phyloP scores from a whole-genome alignment of 2,329 filamentous ascomycete genomes.

The Ceratocystis destructans region DNA sequence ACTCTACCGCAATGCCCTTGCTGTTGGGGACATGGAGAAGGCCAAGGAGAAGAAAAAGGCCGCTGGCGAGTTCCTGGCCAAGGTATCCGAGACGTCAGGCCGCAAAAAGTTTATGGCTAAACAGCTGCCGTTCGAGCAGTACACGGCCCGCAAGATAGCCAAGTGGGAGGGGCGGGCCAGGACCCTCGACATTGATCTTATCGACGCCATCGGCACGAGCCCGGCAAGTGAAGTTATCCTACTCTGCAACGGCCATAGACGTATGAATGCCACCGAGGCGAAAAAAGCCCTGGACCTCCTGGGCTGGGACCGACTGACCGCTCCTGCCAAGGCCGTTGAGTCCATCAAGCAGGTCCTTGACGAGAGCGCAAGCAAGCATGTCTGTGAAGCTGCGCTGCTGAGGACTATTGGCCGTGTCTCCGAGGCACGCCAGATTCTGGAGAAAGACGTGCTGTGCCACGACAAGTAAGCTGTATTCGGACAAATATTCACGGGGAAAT shows the following conservation, averaged over 20 bases:
- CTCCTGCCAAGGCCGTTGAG: slow-evolving; percentile 24
- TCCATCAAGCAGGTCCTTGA: slow-evolving; percentile 41
- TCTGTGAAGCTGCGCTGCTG: slow-evolving; percentile 53
- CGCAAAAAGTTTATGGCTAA: slow-evolving; percentile 83
- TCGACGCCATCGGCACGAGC: slow-evolving; percentile 67
- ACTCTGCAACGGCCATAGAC: slow-evolving; percentile 79
- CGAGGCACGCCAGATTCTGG: slow-evolving; percentile 52
- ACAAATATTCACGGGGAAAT: background rate
- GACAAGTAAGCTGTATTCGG: slow-evolving; percentile 37
- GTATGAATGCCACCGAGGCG: slow-evolving; percentile 57
- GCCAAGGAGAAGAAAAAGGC: slow-evolving; percentile 45
- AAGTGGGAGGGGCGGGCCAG: slow-evolving; percentile 77
- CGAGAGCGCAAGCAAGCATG: slow-evolving; percentile 48
- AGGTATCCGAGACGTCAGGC: slow-evolving; percentile 59
- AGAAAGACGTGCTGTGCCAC: slow-evolving; percentile 49
- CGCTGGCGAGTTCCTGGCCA: slow-evolving; percentile 57
- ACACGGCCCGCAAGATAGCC: slow-evolving; percentile 65
- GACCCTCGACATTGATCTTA: slow-evolving; percentile 50
- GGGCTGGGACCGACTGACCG: slow-evolving; percentile 49
- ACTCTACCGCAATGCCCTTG: slow-evolving; percentile 53
- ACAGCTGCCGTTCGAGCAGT: slow-evolving; percentile 80
- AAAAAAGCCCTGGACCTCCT: slow-evolving; percentile 49
- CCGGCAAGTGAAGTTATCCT: slow-evolving; percentile 86
- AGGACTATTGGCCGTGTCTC: slow-evolving; percentile 48
- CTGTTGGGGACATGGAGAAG: slow-evolving; percentile 27